Evolutionary conservation across 257 asterid species (phyloP).

Genomic region (Salvia hispanica): DNA sequence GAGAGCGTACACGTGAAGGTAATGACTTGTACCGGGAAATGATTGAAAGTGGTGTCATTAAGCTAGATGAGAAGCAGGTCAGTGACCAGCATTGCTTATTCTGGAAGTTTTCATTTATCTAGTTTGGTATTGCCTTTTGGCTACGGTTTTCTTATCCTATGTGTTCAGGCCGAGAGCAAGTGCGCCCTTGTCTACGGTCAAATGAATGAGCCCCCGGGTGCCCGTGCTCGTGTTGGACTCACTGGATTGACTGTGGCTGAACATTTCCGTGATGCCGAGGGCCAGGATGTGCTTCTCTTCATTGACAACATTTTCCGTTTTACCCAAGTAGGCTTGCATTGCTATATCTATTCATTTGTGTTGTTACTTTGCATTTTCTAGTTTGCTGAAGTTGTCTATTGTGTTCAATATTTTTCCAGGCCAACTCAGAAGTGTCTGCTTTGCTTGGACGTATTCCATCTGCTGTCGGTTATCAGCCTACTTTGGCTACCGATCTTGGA

Average conservation of each 20-base stretch:
- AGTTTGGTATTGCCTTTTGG: slow-evolving; percentile 1
- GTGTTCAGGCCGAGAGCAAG: slow-evolving; percentile 77
- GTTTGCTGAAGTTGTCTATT: slow-evolving; percentile 3
- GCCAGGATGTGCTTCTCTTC: slow-evolving; percentile 99
- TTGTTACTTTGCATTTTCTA: not conserved
- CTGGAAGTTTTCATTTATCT: not conserved
- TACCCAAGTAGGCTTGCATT: slow-evolving; percentile 62
- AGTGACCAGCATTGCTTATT: not conserved
- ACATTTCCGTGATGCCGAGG: slow-evolving; percentile 99
- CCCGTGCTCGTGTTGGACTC: slow-evolving; percentile 99
- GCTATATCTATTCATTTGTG: not conserved
- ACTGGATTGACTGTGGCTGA: slow-evolving; percentile 98
- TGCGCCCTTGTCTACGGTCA: slow-evolving; percentile 98
- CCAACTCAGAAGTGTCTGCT: slow-evolving; percentile 99
- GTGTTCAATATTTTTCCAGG: slow-evolving; percentile 44
- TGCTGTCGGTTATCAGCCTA: slow-evolving; percentile 99
- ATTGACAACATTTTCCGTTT: slow-evolving; percentile 97
- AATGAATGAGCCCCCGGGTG: slow-evolving; percentile 99
- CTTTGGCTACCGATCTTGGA: slow-evolving; percentile 99
- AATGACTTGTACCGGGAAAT: slow-evolving; percentile 97
- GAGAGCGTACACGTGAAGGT: slow-evolving; percentile 98
- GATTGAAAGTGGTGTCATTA: slow-evolving; percentile 99
- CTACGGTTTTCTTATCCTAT: not conserved
- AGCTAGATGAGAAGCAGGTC: slow-evolving; percentile 98
- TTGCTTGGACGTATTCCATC: slow-evolving; percentile 99